Percentiles rank a stretch among this genome's conserved stretches.
These are phyloP conservation scores for Stenogyne calaminthoides DNA, from an alignment of 305 asterid species.

Conservation along the genomic window DNA sequence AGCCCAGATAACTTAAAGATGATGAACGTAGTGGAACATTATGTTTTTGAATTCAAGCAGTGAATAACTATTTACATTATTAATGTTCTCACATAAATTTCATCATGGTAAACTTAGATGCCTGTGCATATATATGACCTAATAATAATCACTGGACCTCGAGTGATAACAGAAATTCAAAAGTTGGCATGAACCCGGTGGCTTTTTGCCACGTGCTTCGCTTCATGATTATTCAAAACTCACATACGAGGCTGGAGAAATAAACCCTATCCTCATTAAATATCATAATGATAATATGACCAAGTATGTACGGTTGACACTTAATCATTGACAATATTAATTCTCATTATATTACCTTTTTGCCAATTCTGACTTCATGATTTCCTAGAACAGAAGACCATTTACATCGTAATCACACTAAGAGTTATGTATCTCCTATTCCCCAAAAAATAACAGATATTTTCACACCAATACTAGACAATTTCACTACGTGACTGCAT, in stretches of 20 bases:
- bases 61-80: not conserved
- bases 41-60: conserved; percentile 11
- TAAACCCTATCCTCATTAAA: not conserved
- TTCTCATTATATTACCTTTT: not conserved
- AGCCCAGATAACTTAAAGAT: not conserved
- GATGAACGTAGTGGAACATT: not conserved
- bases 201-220: not conserved
- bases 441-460: not conserved
- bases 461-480: not conserved
- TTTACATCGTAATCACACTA: not conserved
- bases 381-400: conserved; percentile 11
- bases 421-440: conserved; percentile 20
- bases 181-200: not conserved
- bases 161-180: not conserved
- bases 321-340: not conserved
- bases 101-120: conserved; percentile 7
- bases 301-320: not conserved
- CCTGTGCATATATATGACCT: not conserved
- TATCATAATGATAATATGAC: not conserved
- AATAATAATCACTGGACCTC: not conserved
- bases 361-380: conserved; percentile 7
- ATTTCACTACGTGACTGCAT: not conserved
- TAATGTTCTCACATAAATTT: conserved; percentile 3
- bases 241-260: not conserved
- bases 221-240: not conserved